Base-by-base conservation (phyloP, 2,329 filamentous ascomycete genomes). In the Chalaropsis thielavioides region DNA sequence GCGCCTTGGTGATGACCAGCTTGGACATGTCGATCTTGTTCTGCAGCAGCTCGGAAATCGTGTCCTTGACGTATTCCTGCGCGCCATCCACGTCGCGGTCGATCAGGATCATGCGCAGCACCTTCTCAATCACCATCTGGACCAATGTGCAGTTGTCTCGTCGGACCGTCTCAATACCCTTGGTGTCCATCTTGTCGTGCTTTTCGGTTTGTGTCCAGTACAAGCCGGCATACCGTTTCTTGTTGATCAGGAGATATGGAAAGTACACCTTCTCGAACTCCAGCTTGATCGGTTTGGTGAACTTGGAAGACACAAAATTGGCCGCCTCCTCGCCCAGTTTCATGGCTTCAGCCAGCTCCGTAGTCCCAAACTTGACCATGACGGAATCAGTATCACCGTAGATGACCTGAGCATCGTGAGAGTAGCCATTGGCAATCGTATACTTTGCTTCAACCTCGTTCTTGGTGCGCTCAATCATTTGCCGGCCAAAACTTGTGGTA, bases 191-290 rank as follows among this genome's bases (percentile, higher is more conserved):
- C 80, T 97, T 99, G 81, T 99, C 95, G 74, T 88, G 94, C 75
- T 96, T 96, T 51, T 92, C 83, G 0, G 92, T 84, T 69, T 88
- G 94, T 4, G 94, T 99, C 92, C 92, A 99, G 77, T 90, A 97
- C 40, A 99, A 77, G n/a, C 94, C 94, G 8, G 94, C 94, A 72
- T 99, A 99, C 68, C 94, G 88, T 80, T 99, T 99, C 80, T 99
- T 99, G 84, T 99, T 99, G 84, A 99, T 99, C 62, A 99, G 81
- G 41, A 99, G 81, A 73, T 99, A 99, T 0, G 94, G 94, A 74
- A 89, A 99, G 76, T 99, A 99, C 0, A 99, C 92, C 76, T 99
- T 99, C 75, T 99, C 94, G 76, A 99, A 99, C 75, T 99, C 94
- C 40, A 99, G 83, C 77, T 97, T 99, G 81, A 99, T 99, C 3